Evolutionary conservation across 441 rosid species (phyloP).

Genomic region (Cnidoscolus chayamansa): DNA sequence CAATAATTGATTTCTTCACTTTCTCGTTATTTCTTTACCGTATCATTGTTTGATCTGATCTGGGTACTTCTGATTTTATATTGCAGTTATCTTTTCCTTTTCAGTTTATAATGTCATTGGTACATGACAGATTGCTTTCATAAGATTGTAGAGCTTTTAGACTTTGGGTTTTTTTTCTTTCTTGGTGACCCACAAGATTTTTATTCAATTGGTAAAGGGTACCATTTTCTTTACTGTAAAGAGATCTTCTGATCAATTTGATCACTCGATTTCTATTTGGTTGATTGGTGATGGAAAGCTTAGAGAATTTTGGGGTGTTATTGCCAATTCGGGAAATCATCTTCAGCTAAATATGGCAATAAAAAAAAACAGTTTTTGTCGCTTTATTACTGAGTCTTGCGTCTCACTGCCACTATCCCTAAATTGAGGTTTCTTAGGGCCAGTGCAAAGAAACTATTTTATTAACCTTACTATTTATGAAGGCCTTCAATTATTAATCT

Average conservation of each 20-base stretch:
- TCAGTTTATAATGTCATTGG: background rate
- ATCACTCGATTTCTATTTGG: constrained; percentile 28
- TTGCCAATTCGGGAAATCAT: background rate
- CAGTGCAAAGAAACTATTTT: constrained; percentile 7
- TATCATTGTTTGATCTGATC: constrained; percentile 45
- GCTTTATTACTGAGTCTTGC: no score
- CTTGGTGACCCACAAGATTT: constrained; percentile 24
- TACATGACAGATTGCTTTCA: constrained; percentile 6
- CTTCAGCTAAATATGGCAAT: constrained; percentile 6
- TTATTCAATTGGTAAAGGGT: constrained; percentile 14
- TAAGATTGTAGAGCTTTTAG: background rate
- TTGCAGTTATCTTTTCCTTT: background rate
- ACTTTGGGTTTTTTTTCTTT: constrained; percentile 7
- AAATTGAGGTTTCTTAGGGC: background rate
- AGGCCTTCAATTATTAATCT: constrained; percentile 9
- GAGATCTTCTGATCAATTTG: constrained; percentile 38
- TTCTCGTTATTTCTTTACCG: background rate
- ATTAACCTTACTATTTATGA: background rate
- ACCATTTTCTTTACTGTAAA: constrained; percentile 5
- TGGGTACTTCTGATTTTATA: constrained; percentile 18
- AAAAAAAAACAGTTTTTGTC: background rate
- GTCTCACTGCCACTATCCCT: constrained; percentile 3
- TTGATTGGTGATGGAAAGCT: constrained; percentile 13
- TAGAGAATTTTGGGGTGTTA: background rate
- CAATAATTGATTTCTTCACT: no score